Evolutionary conservation across 108 stramenopile species (phyloP), one percentile per base, ranked within the genome.

Genomic region (Stephanodiscus minutulus): DNA sequence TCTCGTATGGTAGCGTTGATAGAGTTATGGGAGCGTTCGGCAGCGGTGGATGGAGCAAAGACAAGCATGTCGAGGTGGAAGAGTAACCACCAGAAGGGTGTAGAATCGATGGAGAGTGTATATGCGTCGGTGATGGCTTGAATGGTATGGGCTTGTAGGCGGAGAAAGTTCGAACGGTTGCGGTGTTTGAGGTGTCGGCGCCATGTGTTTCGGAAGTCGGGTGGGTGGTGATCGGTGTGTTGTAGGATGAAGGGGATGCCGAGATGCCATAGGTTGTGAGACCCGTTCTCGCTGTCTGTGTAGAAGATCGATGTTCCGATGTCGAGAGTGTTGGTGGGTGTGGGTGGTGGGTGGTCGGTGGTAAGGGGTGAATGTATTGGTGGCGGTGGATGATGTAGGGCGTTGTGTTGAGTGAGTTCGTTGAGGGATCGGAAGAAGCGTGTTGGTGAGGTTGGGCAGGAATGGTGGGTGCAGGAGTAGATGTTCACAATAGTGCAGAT

Each of bases 41-140:
- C 10, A 31, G n/a, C 17, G 48, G 49, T 21, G 9, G 50, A 53
- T 44, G 52, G 65, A 18, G 50, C 35, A 0, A 66, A 22, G 31
- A 66, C 10, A 25, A 66, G 65, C 31, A 66, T 24, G 35, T 66
- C 52, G 22, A 66, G 27, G 36, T 54, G 50, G 28, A 66, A 36
- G 52, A 66, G 52, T n/a, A 66, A 28, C 64, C 65, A 66, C 65
- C 52, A 66, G 65, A 66, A 66, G 0, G 65, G 50, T 25, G 65
- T 18, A 0, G 65, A 49, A 15, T 64, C 18, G 48, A 28, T 55
- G 5, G 27, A 39, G 39, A 5, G 24, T 4, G 54, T 25, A 27
- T 55, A 36, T 36, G 57, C 31, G 0, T 2, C 1, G 1, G 33
- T 1, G 12, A 37, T 18, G 3, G 31, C 7, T 0, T 15, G 29